These are phyloP conservation scores for Suillus fuscotomentosus DNA, from an alignment of 768 basidiomycete species.

Conservation along the genomic window DNA sequence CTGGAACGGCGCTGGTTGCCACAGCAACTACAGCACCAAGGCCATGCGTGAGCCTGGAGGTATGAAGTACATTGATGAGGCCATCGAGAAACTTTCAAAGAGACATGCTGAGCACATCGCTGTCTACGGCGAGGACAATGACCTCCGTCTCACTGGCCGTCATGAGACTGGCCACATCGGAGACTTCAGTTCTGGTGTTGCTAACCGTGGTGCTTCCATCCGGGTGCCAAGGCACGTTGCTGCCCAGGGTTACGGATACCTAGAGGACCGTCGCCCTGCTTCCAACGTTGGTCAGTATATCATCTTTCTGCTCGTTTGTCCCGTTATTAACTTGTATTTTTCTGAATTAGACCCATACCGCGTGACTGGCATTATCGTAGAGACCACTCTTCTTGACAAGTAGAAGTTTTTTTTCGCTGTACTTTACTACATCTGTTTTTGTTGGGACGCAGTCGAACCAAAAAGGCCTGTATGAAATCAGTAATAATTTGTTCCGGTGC, in stretches of 20 bases:
- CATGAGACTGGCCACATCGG: slow-evolving; percentile 98
- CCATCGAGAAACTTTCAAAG: slow-evolving; percentile 90
- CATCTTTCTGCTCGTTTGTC: slow-evolving; percentile 5
- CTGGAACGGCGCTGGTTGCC: slow-evolving; percentile 99
- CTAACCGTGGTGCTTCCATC: slow-evolving; percentile 96
- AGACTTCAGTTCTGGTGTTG: slow-evolving; percentile 90
- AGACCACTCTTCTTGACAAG: slow-evolving; percentile 77
- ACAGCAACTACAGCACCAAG: slow-evolving; percentile 97
- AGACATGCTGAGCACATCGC: slow-evolving; percentile 95
- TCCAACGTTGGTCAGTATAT: slow-evolving; percentile 88
- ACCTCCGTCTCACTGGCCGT: slow-evolving; percentile 90
- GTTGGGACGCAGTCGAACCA: slow-evolving; percentile 6
- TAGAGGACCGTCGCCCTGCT: slow-evolving; percentile 96
- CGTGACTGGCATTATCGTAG: slow-evolving; percentile 85
- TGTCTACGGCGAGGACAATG: slow-evolving; percentile 98
- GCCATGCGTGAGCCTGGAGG: slow-evolving; percentile 93
- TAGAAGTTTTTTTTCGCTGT: slow-evolving; percentile 29
- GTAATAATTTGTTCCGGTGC: background rate
- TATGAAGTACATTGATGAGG: slow-evolving; percentile 87
- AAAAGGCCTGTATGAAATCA: slow-evolving; percentile 18
- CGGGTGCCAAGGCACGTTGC: slow-evolving; percentile 95
- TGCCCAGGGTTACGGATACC: slow-evolving; percentile 89
- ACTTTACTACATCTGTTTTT: slow-evolving; percentile 9
- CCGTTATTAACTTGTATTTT: slow-evolving; percentile 4
- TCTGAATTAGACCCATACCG: slow-evolving; percentile 80